Conservation (phyloP, 495 filamentous ascomycete species). For the Tuber indicum region DNA sequence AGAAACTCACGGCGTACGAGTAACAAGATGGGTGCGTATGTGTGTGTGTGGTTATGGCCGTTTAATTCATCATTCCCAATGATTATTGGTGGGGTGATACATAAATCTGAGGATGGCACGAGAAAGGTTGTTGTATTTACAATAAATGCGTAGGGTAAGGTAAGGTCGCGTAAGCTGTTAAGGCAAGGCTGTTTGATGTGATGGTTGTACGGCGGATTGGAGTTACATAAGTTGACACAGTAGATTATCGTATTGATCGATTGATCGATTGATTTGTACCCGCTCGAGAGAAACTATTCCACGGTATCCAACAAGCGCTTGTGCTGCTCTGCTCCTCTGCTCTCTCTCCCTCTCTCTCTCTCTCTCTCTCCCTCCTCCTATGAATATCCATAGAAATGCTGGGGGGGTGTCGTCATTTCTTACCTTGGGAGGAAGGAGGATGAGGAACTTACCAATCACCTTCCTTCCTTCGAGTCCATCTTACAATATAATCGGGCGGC, state of each 20-base stretch:
- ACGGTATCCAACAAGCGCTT: not conserved
- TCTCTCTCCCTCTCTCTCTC: not conserved
- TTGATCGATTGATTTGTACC: not conserved
- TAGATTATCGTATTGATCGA: not conserved
- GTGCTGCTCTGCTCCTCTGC: not conserved
- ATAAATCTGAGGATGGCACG: not conserved
- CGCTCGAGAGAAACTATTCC: not conserved
- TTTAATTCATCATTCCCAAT: not conserved
- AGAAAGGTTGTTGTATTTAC: not conserved
- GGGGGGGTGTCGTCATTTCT: not conserved
- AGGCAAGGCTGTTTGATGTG: not conserved
- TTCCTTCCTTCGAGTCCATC: not conserved
- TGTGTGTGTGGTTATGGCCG: not conserved
- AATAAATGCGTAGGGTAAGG: not conserved
- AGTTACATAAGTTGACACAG: not conserved
- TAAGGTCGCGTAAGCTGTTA: not conserved
- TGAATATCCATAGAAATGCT: too few species aligned
- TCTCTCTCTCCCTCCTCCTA: too few species aligned
- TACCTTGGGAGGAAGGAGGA: not conserved
- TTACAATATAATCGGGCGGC: not conserved
- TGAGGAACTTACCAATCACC: not conserved
- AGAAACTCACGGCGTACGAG: not conserved
- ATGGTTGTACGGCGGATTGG: not conserved
- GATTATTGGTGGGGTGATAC: not conserved
- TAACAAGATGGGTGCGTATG: not conserved